These are phyloP conservation scores for Talaromyces trachyspermus DNA, from an alignment of 495 filamentous ascomycete genomes.

Conservation along the genomic window DNA sequence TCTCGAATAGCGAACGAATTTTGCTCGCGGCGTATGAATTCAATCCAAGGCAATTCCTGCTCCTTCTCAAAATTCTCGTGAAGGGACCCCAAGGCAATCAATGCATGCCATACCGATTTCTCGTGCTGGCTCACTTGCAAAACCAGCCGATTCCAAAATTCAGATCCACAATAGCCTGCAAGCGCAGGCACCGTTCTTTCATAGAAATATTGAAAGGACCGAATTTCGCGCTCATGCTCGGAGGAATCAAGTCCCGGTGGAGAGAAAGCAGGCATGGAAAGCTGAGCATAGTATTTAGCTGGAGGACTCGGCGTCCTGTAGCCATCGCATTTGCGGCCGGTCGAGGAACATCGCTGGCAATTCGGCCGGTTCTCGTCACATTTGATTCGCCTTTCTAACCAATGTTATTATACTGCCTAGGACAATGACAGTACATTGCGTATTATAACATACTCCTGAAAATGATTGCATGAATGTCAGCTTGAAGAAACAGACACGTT, in stretches of 20 bases:
- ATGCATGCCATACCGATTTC: constrained; percentile 54
- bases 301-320: constrained; percentile 8
- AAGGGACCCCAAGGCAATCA: constrained; percentile 54
- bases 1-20: constrained; percentile 38
- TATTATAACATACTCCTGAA: constrained; percentile 1
- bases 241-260: constrained; percentile 4
- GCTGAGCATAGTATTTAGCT: not conserved
- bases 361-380: constrained; percentile 41
- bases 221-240: constrained; percentile 28
- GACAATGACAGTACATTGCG: too few species aligned
- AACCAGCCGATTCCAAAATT: constrained; percentile 50
- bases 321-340: constrained; percentile 31
- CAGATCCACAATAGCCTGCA: constrained; percentile 55
- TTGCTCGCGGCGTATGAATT: not conserved
- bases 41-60: not conserved
- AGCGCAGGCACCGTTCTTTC: constrained; percentile 51
- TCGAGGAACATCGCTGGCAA: constrained; percentile 26
- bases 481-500: not conserved
- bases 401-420: not conserved
- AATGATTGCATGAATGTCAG: not conserved
- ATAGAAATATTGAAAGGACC: constrained; percentile 54
- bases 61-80: constrained; percentile 50
- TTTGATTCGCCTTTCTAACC: constrained; percentile 35
- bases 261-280: not conserved
- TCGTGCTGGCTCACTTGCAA: constrained; percentile 53